Percentiles rank a stretch among this genome's conserved stretches.
Evolutionary conservation across 768 basidiomycete species (phyloP).

Genomic region (Tulasnella sp.): DNA sequence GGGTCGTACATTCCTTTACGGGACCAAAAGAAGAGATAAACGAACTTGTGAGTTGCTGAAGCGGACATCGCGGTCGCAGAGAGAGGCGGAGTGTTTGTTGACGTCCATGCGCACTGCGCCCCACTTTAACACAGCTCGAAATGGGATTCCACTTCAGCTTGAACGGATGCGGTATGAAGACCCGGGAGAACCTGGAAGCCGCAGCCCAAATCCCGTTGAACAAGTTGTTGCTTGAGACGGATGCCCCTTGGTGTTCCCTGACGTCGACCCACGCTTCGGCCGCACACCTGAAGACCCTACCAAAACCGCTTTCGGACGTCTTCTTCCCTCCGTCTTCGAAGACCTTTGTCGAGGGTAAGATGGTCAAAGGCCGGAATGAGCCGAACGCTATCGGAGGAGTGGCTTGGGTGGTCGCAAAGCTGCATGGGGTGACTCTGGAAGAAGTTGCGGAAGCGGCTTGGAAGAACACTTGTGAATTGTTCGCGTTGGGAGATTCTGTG

Average conservation of each 20-base stretch:
- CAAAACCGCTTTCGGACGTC: conserved; percentile 43
- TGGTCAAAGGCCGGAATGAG: conserved; percentile 76
- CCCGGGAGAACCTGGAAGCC: conserved; percentile 55
- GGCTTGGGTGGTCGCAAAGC: conserved; percentile 61
- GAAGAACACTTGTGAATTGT: conserved; percentile 60
- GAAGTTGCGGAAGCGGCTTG: conserved; percentile 55
- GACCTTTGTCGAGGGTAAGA: conserved; percentile 52
- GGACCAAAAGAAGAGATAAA: conserved; percentile 57
- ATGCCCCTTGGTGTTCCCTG: conserved; percentile 71
- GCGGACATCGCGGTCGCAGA: background rate
- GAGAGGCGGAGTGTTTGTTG: background rate
- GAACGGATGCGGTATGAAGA: conserved; percentile 77
- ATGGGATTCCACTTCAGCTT: conserved; percentile 72
- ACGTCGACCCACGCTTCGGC: conserved; percentile 63
- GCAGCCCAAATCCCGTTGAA: conserved; percentile 55
- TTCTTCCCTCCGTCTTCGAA: conserved; percentile 57
- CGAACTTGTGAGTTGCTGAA: conserved; percentile 52
- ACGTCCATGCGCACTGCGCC: background rate
- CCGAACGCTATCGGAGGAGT: conserved; percentile 61
- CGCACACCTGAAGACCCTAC: conserved; percentile 46
- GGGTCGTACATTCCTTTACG: conserved; percentile 81
- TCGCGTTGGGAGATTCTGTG: conserved; percentile 45
- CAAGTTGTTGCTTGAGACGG: conserved; percentile 68
- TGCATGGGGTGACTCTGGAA: conserved; percentile 48
- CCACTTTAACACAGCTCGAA: conserved; percentile 45